Base-by-base conservation (phyloP, 306 rosid genomes). In the Crotalaria pallida region DNA sequence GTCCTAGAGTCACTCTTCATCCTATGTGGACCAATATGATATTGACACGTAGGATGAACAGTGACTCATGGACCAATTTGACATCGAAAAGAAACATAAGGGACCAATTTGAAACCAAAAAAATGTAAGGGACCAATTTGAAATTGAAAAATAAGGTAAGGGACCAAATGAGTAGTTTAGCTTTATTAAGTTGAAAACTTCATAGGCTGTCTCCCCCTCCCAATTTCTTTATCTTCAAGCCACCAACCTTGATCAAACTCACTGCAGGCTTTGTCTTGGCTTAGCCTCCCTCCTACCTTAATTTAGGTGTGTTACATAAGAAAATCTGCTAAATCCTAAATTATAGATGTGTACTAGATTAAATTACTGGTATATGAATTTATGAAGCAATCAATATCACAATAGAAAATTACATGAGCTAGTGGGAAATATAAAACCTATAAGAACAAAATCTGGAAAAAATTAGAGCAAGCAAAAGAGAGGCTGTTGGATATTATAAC, bases 401-500 rank as follows among this genome's bases (percentile, higher is more conserved):
- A 31, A 53, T 36, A 17, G 12, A 62, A 53, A 74, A 29, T 24
- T 38, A 58, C 21, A 50, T 51, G 36, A 61, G 61, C 52, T 11
- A 52, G 27, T 21, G 21, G 36, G 38, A 17, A 61, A 41, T 45
- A 40, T 24, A 50, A 19, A 65, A 38, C 18, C 10, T 2, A 59
- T 5, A 40, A 38, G 36, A 47, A 27, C n/a, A 51, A 62, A 18
- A 63, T 74, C n/a, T 33, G 38, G 64, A 24, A 58, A 49, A 50
- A 66, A 58, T 3, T 21, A 53, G 47, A 70, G 40, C 10, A 21
- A 76, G 34, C 33, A 71, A 31, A 4, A 77, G 60, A 61, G 47
- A 65, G 65, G 29, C 44, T 48, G 63, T 65, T 36, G 59, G 77
- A 70, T 1, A 6, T 19, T 53, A 36, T 53, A 64, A 90, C 97